A percentile compares a stretch with the other conserved stretches of the same genome.
phyloP scores from a whole-genome alignment of 176 grass and related monocot genomes.

The Aegilops tauschii region DNA sequence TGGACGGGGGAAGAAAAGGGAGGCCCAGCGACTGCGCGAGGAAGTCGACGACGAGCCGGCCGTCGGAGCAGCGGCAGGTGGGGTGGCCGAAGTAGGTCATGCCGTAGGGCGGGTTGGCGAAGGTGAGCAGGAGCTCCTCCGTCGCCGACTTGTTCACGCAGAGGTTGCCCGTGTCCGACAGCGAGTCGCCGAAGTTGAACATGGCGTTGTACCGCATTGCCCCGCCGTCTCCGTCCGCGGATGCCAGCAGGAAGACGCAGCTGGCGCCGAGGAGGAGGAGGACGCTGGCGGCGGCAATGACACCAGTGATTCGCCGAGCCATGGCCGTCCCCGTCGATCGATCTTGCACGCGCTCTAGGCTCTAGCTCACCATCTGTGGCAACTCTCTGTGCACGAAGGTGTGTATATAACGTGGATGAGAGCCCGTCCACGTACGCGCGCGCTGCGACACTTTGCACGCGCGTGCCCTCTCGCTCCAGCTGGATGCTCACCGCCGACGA shows the following conservation, averaged over 20 bases:
- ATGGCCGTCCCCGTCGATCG: not conserved
- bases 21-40: slow-evolving; percentile 33
- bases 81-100: slow-evolving; percentile 44
- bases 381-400: not conserved
- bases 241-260: not conserved
- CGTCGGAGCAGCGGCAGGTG: slow-evolving; percentile 50
- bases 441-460: too few relatives aligned
- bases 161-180: slow-evolving; percentile 43
- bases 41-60: slow-evolving; percentile 50
- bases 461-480: too few relatives aligned
- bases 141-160: slow-evolving; percentile 31
- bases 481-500: too few relatives aligned
- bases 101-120: slow-evolving; percentile 46
- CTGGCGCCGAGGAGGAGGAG: not conserved
- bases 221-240: not conserved
- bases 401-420: not conserved
- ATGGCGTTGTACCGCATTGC: slow-evolving; percentile 24
- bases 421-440: not conserved
- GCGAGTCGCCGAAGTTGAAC: slow-evolving; percentile 56
- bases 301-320: not conserved
- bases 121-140: slow-evolving; percentile 16
- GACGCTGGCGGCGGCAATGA: not conserved
- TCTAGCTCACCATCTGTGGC: too few relatives aligned
- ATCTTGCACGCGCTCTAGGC: not conserved
- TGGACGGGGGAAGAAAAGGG: slow-evolving; percentile 44